Evolutionary conservation across 2,329 filamentous ascomycete genomes (phyloP).

Genomic region (Aspergillus ochraceus): DNA sequence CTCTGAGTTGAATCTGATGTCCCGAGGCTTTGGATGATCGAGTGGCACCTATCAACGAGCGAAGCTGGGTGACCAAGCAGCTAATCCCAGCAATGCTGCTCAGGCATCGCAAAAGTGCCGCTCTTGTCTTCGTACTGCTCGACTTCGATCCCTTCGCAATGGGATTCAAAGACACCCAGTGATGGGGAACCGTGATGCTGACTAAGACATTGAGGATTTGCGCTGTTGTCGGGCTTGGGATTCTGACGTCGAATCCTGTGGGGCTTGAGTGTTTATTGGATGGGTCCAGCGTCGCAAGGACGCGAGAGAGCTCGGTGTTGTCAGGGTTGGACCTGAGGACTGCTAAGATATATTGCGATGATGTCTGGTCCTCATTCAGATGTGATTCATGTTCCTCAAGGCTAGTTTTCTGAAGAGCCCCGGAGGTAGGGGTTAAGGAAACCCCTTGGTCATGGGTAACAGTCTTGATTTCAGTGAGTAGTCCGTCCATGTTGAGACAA

Average conservation of each 20-base stretch:
- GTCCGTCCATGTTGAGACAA: constrained; percentile 35
- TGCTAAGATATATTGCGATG: constrained; percentile 34
- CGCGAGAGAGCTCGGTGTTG: constrained; percentile 29
- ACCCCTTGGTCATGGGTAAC: constrained; percentile 24
- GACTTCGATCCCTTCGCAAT: constrained; percentile 15
- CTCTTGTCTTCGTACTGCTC: constrained; percentile 28
- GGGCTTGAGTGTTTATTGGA: constrained; percentile 23
- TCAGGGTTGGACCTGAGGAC: constrained; percentile 43
- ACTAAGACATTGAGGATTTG: constrained; percentile 76
- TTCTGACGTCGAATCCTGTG: constrained; percentile 56
- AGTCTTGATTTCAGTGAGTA: constrained; percentile 42
- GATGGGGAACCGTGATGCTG: constrained; percentile 73
- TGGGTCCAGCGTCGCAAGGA: constrained; percentile 39
- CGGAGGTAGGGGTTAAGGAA: constrained; percentile 17
- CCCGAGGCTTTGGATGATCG: constrained; percentile 34
- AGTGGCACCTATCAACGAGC: constrained; percentile 51
- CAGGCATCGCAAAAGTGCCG: constrained; percentile 63
- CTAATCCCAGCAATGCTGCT: constrained; percentile 75
- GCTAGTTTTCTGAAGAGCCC: constrained; percentile 8
- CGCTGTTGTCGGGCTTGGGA: constrained; percentile 66
- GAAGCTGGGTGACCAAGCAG: constrained; percentile 70
- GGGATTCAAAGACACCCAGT: constrained; percentile 66
- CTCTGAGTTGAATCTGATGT: constrained; percentile 32
- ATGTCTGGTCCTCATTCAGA: constrained; percentile 22
- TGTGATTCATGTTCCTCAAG: constrained; percentile 13